Evolutionary conservation across 2,329 filamentous ascomycete genomes (phyloP), one percentile per base, ranked within the genome.

Genomic region (Juglanconis oblonga): DNA sequence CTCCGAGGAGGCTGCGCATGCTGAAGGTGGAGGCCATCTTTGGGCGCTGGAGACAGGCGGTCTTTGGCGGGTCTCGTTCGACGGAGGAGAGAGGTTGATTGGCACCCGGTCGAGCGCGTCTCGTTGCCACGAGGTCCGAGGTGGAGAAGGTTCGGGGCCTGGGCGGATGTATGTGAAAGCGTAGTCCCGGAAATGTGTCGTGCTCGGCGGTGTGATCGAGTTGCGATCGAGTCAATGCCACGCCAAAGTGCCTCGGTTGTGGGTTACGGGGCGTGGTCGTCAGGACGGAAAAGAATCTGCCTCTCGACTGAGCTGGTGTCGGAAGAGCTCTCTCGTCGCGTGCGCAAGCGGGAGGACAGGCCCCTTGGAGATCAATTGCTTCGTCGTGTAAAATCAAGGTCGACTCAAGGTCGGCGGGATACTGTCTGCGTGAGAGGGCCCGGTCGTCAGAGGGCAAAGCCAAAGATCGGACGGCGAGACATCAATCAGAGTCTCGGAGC

Each of bases 1-100:
- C 40, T 11, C 52, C 24, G 44, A 63, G 49, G 52, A 61, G 59
- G 24, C 59, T 53, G 50, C 52, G 55, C 50, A 61, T 56, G 52
- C 36, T 57, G 47, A 57, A 57, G 29, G 38, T 33, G 38, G 55
- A 50, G n/a, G 55, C 11, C 55, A 51, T 55, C 5, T n/a, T 48
- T 38, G 32, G 50, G 24, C n/a, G 50, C 24, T 13, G 38, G 9
- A 42, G 38, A 13, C 10, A 13, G 10, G 38, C 17, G 17, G 17
- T 24, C 2, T 24, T 36, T 52, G 33, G 33, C 33, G 40, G n/a
- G 17, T 33, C 17, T 51, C 5, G 29, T 31, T 38, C 50, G 50
- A 24, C n/a, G 50, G 24, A 42, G 38, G 9, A 42, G 38, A 13
- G 38, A 13, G 10, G 38, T 10, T 24, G 17, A 24, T 24, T 24